phyloP scores from a whole-genome alignment of 2,329 filamentous ascomycete species.

The Allantophomopsis cytisporea region DNA sequence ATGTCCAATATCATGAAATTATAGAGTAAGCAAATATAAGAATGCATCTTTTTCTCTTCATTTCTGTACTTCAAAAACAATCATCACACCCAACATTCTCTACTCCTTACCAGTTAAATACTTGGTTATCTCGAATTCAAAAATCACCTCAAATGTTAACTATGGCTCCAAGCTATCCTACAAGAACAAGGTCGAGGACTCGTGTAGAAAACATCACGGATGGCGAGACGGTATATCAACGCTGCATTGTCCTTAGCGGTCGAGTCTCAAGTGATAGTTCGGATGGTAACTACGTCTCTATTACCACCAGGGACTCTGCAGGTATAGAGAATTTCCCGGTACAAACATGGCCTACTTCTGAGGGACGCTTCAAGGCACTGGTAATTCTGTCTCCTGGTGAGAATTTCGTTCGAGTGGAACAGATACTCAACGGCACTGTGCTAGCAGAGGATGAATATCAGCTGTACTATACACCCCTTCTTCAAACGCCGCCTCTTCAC shows the following conservation, averaged over 20 bases:
- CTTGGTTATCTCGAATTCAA: no score
- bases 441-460: constrained; percentile 25
- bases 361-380: constrained; percentile 54
- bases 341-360: constrained; percentile 51
- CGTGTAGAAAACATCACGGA: constrained; percentile 13
- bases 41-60: no score
- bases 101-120: no score
- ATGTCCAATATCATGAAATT: no score
- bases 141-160: no score
- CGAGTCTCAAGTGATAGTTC: constrained; percentile 7
- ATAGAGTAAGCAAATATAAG: no score
- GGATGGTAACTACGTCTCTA: constrained; percentile 12
- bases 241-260: constrained; percentile 18
- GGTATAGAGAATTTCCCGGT: constrained; percentile 34
- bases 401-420: constrained; percentile 51
- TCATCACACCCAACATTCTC: no score
- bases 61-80: constrained; percentile 4
- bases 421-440: constrained; percentile 42
- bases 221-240: constrained; percentile 16
- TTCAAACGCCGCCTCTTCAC: constrained; percentile 48
- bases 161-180: no score
- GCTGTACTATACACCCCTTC: constrained; percentile 38
- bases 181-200: no score
- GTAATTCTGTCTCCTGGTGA: constrained; percentile 51
- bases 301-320: constrained; percentile 9